A percentile compares a stretch with the other conserved stretches of the same genome.
phyloP scores from a whole-genome alignment of 768 basidiomycete species.

The Suillus cothurnatus region DNA sequence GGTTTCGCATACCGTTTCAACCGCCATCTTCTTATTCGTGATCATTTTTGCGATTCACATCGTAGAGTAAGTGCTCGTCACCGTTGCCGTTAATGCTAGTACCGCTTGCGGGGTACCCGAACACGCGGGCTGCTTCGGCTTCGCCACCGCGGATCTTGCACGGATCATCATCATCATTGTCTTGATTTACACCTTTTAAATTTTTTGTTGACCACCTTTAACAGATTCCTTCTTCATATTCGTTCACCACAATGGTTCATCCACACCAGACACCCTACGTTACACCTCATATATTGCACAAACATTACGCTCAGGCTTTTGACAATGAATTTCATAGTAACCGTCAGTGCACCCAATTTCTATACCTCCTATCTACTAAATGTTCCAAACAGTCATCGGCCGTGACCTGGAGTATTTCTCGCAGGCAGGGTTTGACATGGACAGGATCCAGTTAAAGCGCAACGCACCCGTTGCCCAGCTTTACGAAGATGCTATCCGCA shows the following conservation, averaged over 20 bases:
- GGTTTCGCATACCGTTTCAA: conserved; percentile 2
- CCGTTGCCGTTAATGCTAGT: neutral
- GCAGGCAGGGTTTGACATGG: conserved; percentile 99
- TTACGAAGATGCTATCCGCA: conserved; percentile 97
- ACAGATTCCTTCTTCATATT: neutral
- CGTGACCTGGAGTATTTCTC: conserved; percentile 97
- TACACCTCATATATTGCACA: conserved; percentile 88
- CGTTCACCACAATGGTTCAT: conserved; percentile 56
- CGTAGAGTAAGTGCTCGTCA: conserved; percentile 20
- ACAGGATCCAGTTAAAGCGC: conserved; percentile 93
- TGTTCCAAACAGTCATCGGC: conserved; percentile 69
- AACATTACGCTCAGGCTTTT: conserved; percentile 74
- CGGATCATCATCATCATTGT: conserved; percentile 20
- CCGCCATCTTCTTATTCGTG: conserved; percentile 10
- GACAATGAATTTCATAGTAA: conserved; percentile 64
- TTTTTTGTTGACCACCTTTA: conserved; percentile 10
- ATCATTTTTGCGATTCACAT: conserved; percentile 8
- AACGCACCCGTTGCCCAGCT: conserved; percentile 88
- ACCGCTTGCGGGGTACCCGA: conserved; percentile 2
- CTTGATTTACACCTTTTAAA: conserved; percentile 3
- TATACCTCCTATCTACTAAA: conserved; percentile 10
- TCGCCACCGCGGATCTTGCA: conserved; percentile 5
- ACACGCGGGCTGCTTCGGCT: neutral
- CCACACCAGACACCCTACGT: conserved; percentile 81
- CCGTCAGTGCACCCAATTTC: conserved; percentile 47